These are phyloP conservation scores for Colletotrichum abscissum DNA, from an alignment of 2,329 filamentous ascomycete species.

Conservation along the genomic window DNA sequence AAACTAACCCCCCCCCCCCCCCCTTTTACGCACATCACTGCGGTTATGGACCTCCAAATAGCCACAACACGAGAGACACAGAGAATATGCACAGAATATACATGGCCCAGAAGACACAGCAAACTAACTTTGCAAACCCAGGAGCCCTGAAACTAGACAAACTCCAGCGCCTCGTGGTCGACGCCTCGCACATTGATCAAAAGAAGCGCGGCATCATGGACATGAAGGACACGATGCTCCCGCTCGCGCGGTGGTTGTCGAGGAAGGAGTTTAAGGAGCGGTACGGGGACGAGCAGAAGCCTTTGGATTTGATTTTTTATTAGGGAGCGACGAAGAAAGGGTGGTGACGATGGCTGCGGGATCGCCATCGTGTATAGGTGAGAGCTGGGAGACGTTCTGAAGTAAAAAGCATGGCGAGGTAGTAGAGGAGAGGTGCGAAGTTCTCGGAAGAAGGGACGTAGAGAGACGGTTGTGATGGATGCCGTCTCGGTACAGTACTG, in stretches of 20 bases:
- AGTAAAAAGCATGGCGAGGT: not conserved
- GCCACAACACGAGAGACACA: not conserved
- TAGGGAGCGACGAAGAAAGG: conserved; percentile 43
- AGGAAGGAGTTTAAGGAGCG: conserved; percentile 76
- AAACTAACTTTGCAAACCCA: conserved; percentile 24
- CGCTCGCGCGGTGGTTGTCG: conserved; percentile 80
- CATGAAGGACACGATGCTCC: conserved; percentile 92
- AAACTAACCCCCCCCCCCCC: too few species aligned
- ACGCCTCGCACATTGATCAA: conserved; percentile 92
- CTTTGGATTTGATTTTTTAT: conserved; percentile 74
- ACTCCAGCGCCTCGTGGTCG: conserved; percentile 84
- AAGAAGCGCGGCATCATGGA: conserved; percentile 96
- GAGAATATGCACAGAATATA: too few species aligned
- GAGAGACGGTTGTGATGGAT: not conserved
- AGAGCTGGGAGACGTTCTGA: not conserved
- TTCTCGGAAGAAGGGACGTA: not conserved
- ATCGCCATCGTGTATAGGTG: not conserved
- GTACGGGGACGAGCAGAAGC: conserved; percentile 70
- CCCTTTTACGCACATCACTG: not conserved
- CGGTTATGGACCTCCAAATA: not conserved
- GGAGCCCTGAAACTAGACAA: conserved; percentile 77
- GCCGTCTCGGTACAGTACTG: not conserved
- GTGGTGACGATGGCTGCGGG: too few species aligned
- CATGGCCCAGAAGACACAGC: not conserved
- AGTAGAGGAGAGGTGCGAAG: not conserved